Base-by-base conservation (phyloP, 495 filamentous ascomycete genomes). In the Penicillium flavigenum region DNA sequence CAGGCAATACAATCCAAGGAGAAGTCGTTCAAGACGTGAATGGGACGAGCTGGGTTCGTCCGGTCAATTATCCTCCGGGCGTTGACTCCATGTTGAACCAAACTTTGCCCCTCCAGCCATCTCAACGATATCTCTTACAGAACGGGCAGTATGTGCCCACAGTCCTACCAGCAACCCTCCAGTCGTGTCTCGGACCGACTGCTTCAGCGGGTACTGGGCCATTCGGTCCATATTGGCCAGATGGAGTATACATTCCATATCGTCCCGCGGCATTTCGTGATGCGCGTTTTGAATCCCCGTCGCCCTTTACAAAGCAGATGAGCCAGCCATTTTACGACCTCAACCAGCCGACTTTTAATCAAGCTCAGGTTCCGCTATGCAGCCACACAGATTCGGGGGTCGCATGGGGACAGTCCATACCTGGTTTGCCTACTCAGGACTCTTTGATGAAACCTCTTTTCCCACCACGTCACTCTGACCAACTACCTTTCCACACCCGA, bases 201-300 rank as follows among this genome's bases (percentile, higher is more conserved):
- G 84, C 86, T 20, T 88, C 88, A 17, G 89, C 89, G 57, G 85
- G 85, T 31, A 84, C 83, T 36, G 86, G 85, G 4, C 82, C 87
- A 16, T 89, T 84, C 70, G 89, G 89, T 3, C 83, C 86, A 16
- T 88, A 88, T 61, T 94, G 89, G 89, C 85, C 86, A 12, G 86
- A 96, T 72, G 86, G 87, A 5, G 85, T 79, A 14, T 86, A 86
- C 63, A 86, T 88, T 29, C 88, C 89, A n/a, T 90, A 89, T 72
- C 76, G 84, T 55, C 87, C 87, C 47, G 81, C 87, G 26, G 81
- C 86, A 22, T 64, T 88, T 58, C 77, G 83, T 45, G 85, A 88
- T 72, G 72, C 81, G 6, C 78, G 81, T n/a, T 84, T 73, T 47
- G 67, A 69, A 49, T 54, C 68, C 7, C 62, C 70, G 11, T 56